Evolutionary conservation across 331 rosid species (phyloP).

Genomic region (Prunus yedoensis): DNA sequence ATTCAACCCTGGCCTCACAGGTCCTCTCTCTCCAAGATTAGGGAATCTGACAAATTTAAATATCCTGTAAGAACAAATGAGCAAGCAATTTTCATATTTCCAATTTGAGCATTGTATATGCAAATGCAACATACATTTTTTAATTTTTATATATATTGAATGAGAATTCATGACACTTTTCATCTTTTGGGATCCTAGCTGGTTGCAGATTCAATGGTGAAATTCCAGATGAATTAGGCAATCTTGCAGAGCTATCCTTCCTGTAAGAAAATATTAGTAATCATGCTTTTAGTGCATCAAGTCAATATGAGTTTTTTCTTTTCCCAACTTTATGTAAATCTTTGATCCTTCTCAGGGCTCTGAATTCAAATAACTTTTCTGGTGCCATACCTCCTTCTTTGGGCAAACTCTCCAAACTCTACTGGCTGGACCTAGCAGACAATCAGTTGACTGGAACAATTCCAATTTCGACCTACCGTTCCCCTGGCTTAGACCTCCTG

Average conservation of each 20-base stretch:
- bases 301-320: no score
- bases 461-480: no score
- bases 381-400: constrained; percentile 66
- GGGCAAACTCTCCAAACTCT: constrained; percentile 77
- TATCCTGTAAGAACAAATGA: constrained; percentile 57
- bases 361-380: constrained; percentile 67
- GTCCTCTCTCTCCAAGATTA: no score
- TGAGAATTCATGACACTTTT: neutral
- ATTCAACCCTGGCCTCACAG: no score
- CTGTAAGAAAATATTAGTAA: constrained; percentile 49
- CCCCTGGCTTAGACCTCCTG: no score
- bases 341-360: constrained; percentile 47
- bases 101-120: constrained; percentile 2
- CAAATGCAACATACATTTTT: neutral
- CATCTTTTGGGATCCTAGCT: constrained; percentile 63
- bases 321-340: neutral
- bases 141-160: neutral
- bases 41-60: constrained; percentile 19
- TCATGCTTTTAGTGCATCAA: neutral
- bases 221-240: constrained; percentile 73
- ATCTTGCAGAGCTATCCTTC: constrained; percentile 62
- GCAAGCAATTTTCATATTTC: constrained; percentile 10
- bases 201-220: constrained; percentile 81
- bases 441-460: constrained; percentile 62
- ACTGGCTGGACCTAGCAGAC: constrained; percentile 72